phyloP scores from a whole-genome alignment of 2,329 filamentous ascomycete species.

The Kalaharituber pfeilii region DNA sequence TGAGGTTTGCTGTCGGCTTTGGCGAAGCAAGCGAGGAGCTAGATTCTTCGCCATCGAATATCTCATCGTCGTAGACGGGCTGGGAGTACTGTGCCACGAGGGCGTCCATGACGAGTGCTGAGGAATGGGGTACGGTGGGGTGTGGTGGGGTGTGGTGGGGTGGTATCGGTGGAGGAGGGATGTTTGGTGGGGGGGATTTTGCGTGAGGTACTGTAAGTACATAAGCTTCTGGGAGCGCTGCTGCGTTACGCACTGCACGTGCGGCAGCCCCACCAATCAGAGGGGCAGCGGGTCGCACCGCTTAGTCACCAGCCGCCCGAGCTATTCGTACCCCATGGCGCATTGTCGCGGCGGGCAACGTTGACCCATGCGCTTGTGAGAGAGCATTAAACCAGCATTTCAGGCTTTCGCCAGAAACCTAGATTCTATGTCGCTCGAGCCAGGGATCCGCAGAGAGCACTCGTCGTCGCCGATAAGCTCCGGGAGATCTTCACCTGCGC shows the following conservation, averaged over 20 bases:
- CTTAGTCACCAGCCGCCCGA: neutral
- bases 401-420: no score
- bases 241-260: neutral
- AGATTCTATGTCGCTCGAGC: neutral
- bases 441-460: neutral
- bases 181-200: neutral
- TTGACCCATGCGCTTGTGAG: no score
- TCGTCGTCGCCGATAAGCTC: neutral
- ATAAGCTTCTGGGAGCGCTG: neutral
- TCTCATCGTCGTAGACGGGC: slow-evolving; percentile 40
- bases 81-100: slow-evolving; percentile 70
- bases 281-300: neutral
- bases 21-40: slow-evolving; percentile 23
- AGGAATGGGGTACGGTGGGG: neutral
- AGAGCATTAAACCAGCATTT: no score
- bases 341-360: no score
- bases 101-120: slow-evolving; percentile 52
- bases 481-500: neutral
- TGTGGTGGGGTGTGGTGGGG: neutral
- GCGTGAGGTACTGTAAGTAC: neutral
- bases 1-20: slow-evolving; percentile 63
- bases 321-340: neutral
- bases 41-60: slow-evolving; percentile 54
- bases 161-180: neutral
- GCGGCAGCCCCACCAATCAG: neutral